Conservation (phyloP, 805 yeast species). For the Kodamaea sagamina region DNA sequence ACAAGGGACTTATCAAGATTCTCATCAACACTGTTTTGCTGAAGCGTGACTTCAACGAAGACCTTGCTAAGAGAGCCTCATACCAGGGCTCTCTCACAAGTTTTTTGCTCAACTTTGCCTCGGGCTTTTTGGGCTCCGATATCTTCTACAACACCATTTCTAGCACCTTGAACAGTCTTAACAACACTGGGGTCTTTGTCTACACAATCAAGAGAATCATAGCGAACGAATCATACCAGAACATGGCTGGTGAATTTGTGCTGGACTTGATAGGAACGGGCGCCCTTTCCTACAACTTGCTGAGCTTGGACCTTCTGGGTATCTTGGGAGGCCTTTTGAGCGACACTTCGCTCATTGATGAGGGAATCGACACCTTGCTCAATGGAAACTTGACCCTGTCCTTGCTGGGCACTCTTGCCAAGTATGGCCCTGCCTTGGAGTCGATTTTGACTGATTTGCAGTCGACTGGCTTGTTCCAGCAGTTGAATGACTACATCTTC, state of each 20-base stretch:
- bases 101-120: conserved; percentile 32
- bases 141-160: conserved; percentile 26
- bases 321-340: conserved; percentile 26
- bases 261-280: conserved; percentile 30
- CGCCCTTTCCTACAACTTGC: conserved; percentile 25
- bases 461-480: conserved; percentile 36
- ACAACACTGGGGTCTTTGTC: conserved; percentile 43
- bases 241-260: conserved; percentile 37
- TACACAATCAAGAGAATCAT: conserved; percentile 38
- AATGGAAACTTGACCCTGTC: conserved; percentile 22
- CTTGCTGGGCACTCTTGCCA: conserved; percentile 19
- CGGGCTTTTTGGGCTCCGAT: conserved; percentile 30
- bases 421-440: conserved; percentile 33
- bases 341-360: conserved; percentile 24
- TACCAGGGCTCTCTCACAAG: conserved; percentile 8
- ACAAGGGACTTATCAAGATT: conserved; percentile 27
- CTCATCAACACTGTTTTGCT: conserved; percentile 13
- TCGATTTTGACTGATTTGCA: conserved; percentile 37
- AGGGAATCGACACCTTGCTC: conserved; percentile 25
- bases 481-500: conserved; percentile 39
- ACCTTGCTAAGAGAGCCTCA: conserved; percentile 14
- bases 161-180: conserved; percentile 36
- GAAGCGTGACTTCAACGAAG: conserved; percentile 5
- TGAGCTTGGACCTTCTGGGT: conserved; percentile 29
- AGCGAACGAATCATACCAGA: conserved; percentile 35